Evolutionary conservation across 306 rosid genomes (phyloP).

Genomic region (Vigna radiata): DNA sequence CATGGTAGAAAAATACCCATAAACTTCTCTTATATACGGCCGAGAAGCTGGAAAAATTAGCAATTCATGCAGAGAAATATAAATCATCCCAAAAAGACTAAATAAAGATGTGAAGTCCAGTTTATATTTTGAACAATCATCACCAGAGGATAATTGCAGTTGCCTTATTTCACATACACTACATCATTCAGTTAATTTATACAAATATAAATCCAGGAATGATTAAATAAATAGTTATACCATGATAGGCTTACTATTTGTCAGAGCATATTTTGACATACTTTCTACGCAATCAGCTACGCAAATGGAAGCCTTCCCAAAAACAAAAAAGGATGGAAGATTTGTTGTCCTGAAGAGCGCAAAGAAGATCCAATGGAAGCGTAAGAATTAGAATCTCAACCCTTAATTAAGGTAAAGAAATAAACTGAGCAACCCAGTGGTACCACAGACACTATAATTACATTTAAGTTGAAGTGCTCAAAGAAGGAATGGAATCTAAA

Average conservation of each 20-base stretch:
- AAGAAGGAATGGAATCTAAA: background rate
- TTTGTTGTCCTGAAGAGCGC: slow-evolving; percentile 69
- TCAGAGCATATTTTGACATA: slow-evolving; percentile 49
- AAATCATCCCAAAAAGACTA: background rate
- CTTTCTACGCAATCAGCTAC: slow-evolving; percentile 57
- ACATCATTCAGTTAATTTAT: slow-evolving; percentile 29
- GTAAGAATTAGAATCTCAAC: slow-evolving; percentile 20
- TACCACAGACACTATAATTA: background rate
- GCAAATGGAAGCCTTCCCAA: slow-evolving; percentile 76
- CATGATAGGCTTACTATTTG: slow-evolving; percentile 63
- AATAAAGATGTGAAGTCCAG: background rate
- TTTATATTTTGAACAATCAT: background rate
- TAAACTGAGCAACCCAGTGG: slow-evolving; percentile 2
- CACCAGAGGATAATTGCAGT: slow-evolving; percentile 18
- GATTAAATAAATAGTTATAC: slow-evolving; percentile 46
- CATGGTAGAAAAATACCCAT: slow-evolving; percentile 7
- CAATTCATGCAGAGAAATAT: background rate
- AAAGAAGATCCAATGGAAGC: slow-evolving; percentile 36
- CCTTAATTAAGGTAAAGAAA: slow-evolving; percentile 32
- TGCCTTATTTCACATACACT: slow-evolving; percentile 25
- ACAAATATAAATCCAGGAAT: background rate
- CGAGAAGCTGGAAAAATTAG: background rate
- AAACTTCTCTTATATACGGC: slow-evolving; percentile 11
- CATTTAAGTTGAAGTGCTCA: background rate
- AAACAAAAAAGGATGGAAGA: slow-evolving; percentile 78